phyloP scores from a whole-genome alignment of 768 basidiomycete species.

The Lactarius evosmus region DNA sequence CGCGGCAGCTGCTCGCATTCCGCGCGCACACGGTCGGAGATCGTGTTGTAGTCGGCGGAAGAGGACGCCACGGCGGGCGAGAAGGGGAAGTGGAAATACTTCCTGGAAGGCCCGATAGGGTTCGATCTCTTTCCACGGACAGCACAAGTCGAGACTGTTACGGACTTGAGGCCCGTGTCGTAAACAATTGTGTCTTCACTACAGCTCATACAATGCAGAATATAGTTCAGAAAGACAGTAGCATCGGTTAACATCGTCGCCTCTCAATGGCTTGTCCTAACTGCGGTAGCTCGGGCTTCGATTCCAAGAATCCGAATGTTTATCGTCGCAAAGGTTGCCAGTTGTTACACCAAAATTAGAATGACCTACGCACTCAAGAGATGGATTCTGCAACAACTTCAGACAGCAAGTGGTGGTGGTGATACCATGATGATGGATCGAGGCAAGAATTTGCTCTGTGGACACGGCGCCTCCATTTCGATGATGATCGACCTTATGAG shows the following conservation, averaged over 20 bases:
- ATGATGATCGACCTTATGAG: no score
- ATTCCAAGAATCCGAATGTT: slow-evolving; percentile 40
- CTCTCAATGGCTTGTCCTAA: slow-evolving; percentile 30
- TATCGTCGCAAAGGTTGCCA: neutral
- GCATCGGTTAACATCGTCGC: slow-evolving; percentile 38
- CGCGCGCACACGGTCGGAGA: slow-evolving; percentile 67
- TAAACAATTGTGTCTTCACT: neutral
- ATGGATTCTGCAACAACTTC: no score
- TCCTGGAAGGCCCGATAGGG: slow-evolving; percentile 77
- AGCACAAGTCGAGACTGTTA: slow-evolving; percentile 29
- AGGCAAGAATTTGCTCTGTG: no score
- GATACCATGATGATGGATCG: no score
- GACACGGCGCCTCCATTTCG: no score
- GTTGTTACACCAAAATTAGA: no score
- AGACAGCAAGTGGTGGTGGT: no score
- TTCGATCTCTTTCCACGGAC: slow-evolving; percentile 98
- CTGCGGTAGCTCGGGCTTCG: slow-evolving; percentile 43
- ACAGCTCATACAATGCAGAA: neutral
- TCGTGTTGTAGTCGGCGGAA: slow-evolving; percentile 46
- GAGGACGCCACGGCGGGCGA: slow-evolving; percentile 33
- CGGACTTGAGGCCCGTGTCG: slow-evolving; percentile 54
- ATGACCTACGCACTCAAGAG: no score
- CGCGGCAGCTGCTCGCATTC: slow-evolving; percentile 74
- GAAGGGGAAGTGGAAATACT: slow-evolving; percentile 48
- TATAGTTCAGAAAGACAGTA: fast-evolving